Percentiles rank a stretch among this genome's conserved stretches.
phyloP scores from a whole-genome alignment of 441 rosid species.

The Erodium trifolium region DNA sequence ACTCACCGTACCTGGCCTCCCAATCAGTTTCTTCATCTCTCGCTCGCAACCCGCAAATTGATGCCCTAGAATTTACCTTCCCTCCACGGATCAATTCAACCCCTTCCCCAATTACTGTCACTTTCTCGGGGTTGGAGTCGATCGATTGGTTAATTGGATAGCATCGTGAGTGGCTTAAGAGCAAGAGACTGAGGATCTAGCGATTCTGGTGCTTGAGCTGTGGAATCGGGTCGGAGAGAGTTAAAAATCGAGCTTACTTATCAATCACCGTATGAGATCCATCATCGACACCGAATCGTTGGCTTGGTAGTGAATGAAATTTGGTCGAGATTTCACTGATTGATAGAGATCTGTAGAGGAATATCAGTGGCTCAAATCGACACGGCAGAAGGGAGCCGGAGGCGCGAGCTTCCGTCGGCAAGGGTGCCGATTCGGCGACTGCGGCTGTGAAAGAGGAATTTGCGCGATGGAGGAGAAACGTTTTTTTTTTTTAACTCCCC shows the following conservation, averaged over 20 bases:
- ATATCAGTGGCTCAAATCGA: neutral
- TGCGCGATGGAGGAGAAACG: too few relatives aligned
- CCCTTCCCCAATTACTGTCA: neutral
- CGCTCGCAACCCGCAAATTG: neutral
- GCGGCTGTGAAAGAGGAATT: too few relatives aligned
- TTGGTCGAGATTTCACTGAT: neutral
- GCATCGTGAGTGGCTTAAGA: neutral
- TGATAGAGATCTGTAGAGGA: neutral
- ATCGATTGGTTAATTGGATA: neutral
- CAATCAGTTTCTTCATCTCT: slow-evolving; percentile 66
- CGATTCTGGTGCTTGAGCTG: neutral
- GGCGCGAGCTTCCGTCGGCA: too few relatives aligned
- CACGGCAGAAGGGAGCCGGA: too few relatives aligned
- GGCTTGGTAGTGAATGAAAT: neutral
- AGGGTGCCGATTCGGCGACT: too few relatives aligned
- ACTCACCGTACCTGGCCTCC: slow-evolving; percentile 76
- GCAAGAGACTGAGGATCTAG: neutral
- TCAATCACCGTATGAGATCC: neutral
- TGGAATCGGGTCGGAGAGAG: neutral
- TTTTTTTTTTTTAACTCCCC: too few relatives aligned
- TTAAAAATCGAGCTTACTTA: neutral
- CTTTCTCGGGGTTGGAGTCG: neutral
- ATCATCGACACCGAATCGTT: neutral
- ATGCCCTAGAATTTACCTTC: neutral
- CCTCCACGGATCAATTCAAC: neutral